Percentiles rank a stretch among this genome's conserved stretches.
Conservation (phyloP, 2,329 filamentous ascomycete genomes). For the Arachnomyces sp. region DNA sequence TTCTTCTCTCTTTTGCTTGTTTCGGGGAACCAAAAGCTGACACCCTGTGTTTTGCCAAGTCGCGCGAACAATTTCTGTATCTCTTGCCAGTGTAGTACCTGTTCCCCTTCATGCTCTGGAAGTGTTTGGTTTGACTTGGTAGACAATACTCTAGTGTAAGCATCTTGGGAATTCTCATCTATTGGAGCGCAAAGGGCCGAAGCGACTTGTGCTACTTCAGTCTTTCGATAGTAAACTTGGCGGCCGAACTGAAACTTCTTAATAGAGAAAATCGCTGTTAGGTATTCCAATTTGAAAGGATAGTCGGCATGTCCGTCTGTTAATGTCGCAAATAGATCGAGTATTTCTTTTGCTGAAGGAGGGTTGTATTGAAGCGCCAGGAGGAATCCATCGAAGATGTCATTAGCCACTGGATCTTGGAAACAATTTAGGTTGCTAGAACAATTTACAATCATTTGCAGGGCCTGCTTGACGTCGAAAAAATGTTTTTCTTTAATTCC, state of each 20-base stretch:
- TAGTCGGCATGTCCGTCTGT: not conserved
- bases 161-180: not conserved
- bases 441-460: not conserved
- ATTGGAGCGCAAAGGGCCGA: not conserved
- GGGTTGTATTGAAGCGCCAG: not conserved
- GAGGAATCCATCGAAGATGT: not conserved
- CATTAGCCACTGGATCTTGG: not conserved
- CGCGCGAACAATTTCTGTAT: too few species aligned
- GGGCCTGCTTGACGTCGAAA: not conserved
- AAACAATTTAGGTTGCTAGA: not conserved
- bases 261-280: not conserved
- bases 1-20: not conserved
- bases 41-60: too few species aligned
- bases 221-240: not conserved
- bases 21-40: not conserved
- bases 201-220: not conserved
- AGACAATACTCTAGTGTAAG: slow-evolving; percentile 1
- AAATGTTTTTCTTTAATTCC: slow-evolving; percentile 2
- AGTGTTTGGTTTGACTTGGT: not conserved
- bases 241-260: not conserved
- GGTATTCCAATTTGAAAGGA: not conserved
- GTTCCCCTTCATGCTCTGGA: too few species aligned
- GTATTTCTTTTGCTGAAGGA: not conserved
- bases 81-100: too few species aligned
- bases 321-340: not conserved